Evolutionary conservation across 2,329 filamentous ascomycete genomes (phyloP), one percentile per base, ranked within the genome.

Genomic region (Xylariaceae sp.): DNA sequence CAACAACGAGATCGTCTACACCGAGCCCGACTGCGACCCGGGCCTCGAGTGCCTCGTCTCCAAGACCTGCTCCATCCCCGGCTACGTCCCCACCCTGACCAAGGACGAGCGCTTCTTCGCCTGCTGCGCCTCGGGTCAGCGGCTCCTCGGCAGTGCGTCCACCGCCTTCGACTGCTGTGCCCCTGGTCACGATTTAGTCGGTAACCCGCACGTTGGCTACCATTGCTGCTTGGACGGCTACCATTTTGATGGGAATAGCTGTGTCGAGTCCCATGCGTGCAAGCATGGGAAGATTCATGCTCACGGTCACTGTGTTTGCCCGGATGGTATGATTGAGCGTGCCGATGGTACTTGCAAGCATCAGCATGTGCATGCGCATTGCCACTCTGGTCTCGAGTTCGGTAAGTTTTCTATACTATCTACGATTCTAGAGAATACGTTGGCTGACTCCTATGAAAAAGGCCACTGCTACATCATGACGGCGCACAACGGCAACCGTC

Each of bases 141-240:
- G 44, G 13, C 60, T 62, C n/a, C 60, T 57, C 2, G 60, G 60
- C 4, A 60, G 57, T 4, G 51, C 57, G 0, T 57, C 59, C 45
- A 60, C 60, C 0, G 60, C 60, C 1, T 62, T 62, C 5, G 60
- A 62, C 60, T 62, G 60, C 57, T 62, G 60, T 37, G 60, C 60
- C 6, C 48, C 59, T 2, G 60, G 60, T 5, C 60, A 62, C 15
- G 60, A 62, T 18, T 9, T 62, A 15, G 60, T 37, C 35, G 60
- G 60, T 13, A 10, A 49, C 37, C 18, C 57, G 35, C 11, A 60
- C 6, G 37, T 34, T 30, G 60, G 60, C 6, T 62, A 62, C 15
- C 60, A 57, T 35, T 62, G 60, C 35, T 62, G 60, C 55, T 51
- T 57, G 18, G 60, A 51, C 30, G 60, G 60, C 18, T 62, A 52